These are phyloP conservation scores for Ilyonectria mors-panacis DNA, from an alignment of 2,329 filamentous ascomycete species.

Conservation along the genomic window DNA sequence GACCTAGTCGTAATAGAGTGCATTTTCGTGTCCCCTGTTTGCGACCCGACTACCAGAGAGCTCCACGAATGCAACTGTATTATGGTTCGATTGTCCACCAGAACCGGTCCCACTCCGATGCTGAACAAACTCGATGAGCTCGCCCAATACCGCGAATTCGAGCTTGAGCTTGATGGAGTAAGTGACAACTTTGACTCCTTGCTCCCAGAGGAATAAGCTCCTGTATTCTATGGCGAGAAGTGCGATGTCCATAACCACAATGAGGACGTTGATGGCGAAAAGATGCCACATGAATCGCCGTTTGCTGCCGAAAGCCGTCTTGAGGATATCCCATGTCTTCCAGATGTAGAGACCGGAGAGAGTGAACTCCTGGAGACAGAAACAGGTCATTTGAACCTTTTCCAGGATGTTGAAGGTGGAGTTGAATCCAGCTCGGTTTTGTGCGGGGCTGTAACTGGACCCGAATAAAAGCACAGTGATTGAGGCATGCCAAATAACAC, in stretches of 20 bases:
- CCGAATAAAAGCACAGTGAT: conserved; percentile 70
- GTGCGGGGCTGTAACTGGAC: conserved; percentile 54
- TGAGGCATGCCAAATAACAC: conserved; percentile 66
- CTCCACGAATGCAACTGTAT: conserved; percentile 19
- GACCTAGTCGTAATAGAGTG: not conserved
- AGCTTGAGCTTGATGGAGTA: conserved; percentile 53
- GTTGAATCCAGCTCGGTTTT: conserved; percentile 35
- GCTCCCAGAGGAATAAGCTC: conserved; percentile 23
- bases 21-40: not conserved
- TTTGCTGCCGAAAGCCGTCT: conserved; percentile 9
- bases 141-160: conserved; percentile 55
- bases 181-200: conserved; percentile 28
- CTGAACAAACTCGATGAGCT: conserved; percentile 53
- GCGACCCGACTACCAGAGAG: conserved; percentile 17
- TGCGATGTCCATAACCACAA: conserved; percentile 37
- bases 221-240: conserved; percentile 34
- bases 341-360: conserved; percentile 23
- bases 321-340: conserved; percentile 21
- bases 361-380: conserved; percentile 22
- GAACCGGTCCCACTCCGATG: conserved; percentile 19
- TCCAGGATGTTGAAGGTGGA: conserved; percentile 46
- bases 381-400: conserved; percentile 24
- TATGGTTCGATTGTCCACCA: not conserved
- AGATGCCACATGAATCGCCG: conserved; percentile 33
- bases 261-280: conserved; percentile 31